phyloP scores from a whole-genome alignment of 306 rosid genomes.

The Pterocarpus macrocarpus region DNA sequence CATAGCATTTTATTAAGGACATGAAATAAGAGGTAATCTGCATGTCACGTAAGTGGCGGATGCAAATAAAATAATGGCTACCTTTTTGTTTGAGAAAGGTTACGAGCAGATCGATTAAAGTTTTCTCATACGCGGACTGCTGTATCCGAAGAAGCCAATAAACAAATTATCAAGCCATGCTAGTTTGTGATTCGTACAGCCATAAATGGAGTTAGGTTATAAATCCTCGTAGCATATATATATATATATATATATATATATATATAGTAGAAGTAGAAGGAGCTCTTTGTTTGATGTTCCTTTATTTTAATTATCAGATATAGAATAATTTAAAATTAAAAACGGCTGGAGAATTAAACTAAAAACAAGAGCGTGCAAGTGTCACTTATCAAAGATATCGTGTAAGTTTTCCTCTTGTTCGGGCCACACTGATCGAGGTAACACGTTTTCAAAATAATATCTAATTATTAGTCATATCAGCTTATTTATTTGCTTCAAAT shows the following conservation, averaged over 20 bases:
- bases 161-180: background rate
- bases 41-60: slow-evolving; percentile 17
- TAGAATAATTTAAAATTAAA: background rate
- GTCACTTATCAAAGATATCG: too few relatives aligned
- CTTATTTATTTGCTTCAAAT: too few relatives aligned
- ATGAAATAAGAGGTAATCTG: slow-evolving; percentile 19
- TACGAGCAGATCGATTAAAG: background rate
- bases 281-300: background rate
- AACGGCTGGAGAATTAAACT: too few relatives aligned
- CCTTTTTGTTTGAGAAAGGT: slow-evolving; percentile 29
- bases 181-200: background rate
- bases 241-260: background rate
- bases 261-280: background rate
- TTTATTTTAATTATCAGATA: background rate
- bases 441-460: too few relatives aligned
- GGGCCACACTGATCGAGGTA: too few relatives aligned
- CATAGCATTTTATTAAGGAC: background rate
- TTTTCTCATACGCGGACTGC: background rate
- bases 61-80: slow-evolving; percentile 5
- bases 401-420: too few relatives aligned
- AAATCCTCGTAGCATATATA: background rate
- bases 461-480: too few relatives aligned
- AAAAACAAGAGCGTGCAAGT: too few relatives aligned
- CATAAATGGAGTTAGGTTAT: background rate
- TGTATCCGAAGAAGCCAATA: background rate